Evolutionary conservation across 495 filamentous ascomycete species (phyloP), one percentile per base, ranked within the genome.

Genomic region (Hyaloscypha variabilis): DNA sequence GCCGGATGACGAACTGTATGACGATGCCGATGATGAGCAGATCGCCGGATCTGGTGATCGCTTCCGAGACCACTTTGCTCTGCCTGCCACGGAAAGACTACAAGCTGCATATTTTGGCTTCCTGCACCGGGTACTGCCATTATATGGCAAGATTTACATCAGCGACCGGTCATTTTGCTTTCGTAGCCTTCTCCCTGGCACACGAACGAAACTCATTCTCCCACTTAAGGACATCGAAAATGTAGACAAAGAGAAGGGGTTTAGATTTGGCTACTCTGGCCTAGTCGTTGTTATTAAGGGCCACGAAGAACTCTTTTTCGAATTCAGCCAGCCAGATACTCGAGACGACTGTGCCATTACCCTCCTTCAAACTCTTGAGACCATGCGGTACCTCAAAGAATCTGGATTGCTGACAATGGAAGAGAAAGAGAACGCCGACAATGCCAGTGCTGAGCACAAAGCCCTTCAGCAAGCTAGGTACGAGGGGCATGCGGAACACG

Each of bases 141-240:
- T 97, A 17, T 99, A 98, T 72, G 95, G 95, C 65, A 99, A 98
- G 77, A 91, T 98, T 34, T 99, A 99, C 74, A 88, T 98, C 71
- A 91, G 95, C 71, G 87, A 92, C 72, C 85, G 88, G n/a, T 87
- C 89, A 68, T 90, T 99, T 58, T 99, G 95, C 76, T 99, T 97
- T 76, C 90, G 95, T 56, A 97, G 94, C 73, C 77, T 97, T 58
- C 75, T 98, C 13, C 92, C 90, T 17, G 94, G 94, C 1, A 96
- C 94, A 4, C 88, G 92, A 53, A 98, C 95, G 0, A 98, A 97
- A 76, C 82, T 99, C 72, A 92, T 98, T 51, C 82, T 99, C 1
- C 95, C 95, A 2, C 77, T 98, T 31, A 94, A 89, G 69, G 93
- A 98, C 70, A 88, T 98, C 58, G 93, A 97, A 76, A 98, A 94